Percentiles rank a stretch among this genome's conserved stretches.
These are phyloP conservation scores for Xanthoconium purpureum DNA, from an alignment of 768 basidiomycete species.

Conservation along the genomic window DNA sequence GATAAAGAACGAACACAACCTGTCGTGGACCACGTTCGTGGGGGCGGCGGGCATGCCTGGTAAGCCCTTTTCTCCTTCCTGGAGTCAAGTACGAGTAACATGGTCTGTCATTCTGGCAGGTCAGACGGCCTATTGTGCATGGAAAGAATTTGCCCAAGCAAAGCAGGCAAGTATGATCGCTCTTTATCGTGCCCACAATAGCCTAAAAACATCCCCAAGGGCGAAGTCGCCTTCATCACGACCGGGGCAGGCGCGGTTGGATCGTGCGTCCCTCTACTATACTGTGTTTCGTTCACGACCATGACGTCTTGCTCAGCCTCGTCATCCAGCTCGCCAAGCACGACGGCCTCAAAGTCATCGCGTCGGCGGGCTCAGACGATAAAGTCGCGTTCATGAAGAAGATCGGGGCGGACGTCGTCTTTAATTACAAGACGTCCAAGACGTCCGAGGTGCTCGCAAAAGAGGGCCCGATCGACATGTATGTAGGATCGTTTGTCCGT, in stretches of 20 bases:
- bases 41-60: conserved; percentile 4
- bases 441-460: conserved; percentile 4
- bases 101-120: background rate
- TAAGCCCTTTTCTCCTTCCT: background rate
- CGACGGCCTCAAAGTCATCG: conserved; percentile 8
- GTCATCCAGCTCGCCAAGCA: conserved; percentile 8
- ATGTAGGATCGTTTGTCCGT: background rate
- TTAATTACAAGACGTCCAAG: conserved; percentile 5
- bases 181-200: background rate
- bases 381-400: conserved; percentile 5
- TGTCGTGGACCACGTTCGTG: conserved; percentile 2
- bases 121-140: conserved; percentile 4
- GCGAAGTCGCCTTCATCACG: conserved; percentile 4
- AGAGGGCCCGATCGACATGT: conserved; percentile 4
- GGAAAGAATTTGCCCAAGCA: conserved; percentile 6
- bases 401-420: background rate
- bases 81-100: background rate
- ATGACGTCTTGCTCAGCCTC: background rate
- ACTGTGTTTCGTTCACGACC: background rate
- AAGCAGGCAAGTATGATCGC: background rate
- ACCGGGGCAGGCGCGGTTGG: background rate
- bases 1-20: background rate
- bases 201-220: background rate
- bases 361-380: conserved; percentile 2
- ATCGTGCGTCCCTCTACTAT: background rate